Conservation (phyloP, 2,329 filamentous ascomycete genomes). For the Penicillium sp. region DNA sequence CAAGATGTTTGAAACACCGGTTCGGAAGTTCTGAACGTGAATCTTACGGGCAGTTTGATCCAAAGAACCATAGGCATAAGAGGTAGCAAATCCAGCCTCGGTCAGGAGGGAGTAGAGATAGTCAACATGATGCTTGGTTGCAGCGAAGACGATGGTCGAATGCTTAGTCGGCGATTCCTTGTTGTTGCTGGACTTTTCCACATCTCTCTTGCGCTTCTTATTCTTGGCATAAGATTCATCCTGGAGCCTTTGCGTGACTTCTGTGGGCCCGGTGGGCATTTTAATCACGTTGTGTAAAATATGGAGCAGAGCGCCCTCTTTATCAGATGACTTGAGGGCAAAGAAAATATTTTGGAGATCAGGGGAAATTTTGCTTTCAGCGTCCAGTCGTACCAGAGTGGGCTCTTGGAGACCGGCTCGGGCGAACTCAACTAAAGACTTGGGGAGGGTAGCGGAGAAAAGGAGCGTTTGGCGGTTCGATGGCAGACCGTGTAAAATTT, state of each 20-base stretch:
- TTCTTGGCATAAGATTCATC: conserved; percentile 52
- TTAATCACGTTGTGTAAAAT: conserved; percentile 91
- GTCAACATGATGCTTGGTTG: conserved; percentile 97
- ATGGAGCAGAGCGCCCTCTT: conserved; percentile 88
- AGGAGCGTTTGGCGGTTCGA: conserved; percentile 83
- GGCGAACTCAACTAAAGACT: conserved; percentile 93
- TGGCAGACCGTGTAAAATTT: conserved; percentile 89
- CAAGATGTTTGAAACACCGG: conserved; percentile 82
- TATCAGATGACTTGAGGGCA: conserved; percentile 86
- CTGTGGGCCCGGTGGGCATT: conserved; percentile 72
- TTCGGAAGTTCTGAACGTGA: conserved; percentile 87
- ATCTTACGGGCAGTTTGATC: conserved; percentile 92
- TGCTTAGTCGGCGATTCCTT: conserved; percentile 79
- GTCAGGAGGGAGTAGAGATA: conserved; percentile 83
- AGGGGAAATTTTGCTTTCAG: conserved; percentile 93
- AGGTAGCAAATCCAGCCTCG: conserved; percentile 82
- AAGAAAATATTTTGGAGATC: conserved; percentile 97
- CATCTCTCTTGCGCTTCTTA: conserved; percentile 55
- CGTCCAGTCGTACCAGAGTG: conserved; percentile 84
- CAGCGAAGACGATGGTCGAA: conserved; percentile 92
- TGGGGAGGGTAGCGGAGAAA: conserved; percentile 93
- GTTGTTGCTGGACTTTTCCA: conserved; percentile 54
- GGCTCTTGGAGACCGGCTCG: conserved; percentile 92
- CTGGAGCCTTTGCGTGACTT: conserved; percentile 52
- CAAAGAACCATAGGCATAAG: conserved; percentile 91